A percentile compares a stretch with the other conserved stretches of the same genome.
These are phyloP conservation scores for Solanum lycopersicoides DNA, from an alignment of 257 asterid genomes.

Conservation along the genomic window DNA sequence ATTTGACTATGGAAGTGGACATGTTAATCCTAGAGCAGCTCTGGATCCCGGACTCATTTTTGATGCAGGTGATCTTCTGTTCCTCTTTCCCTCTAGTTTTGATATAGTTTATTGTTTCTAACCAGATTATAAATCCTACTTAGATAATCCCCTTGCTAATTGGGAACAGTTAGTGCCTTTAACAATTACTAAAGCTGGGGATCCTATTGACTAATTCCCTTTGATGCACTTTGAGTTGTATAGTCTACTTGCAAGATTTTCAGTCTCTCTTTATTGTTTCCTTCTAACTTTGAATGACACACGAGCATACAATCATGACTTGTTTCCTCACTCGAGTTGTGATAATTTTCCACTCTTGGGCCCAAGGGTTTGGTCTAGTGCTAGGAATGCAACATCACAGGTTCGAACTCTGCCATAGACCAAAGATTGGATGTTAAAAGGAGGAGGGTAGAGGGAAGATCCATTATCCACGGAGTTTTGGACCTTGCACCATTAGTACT, in stretches of 20 bases:
- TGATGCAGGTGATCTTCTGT: conserved; percentile 41
- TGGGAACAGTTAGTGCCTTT: not conserved
- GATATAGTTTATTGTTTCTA: not conserved
- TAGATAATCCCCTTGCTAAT: not conserved
- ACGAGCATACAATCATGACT: not conserved
- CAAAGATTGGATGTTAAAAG: not conserved
- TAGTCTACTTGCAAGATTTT: not conserved
- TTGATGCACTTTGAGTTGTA: not conserved
- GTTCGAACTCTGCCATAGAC: not conserved
- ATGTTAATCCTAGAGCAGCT: conserved; percentile 74
- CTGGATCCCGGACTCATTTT: conserved; percentile 70
- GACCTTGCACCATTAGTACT: not conserved
- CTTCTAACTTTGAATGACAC: not conserved
- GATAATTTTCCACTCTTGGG: not conserved
- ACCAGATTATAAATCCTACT: not conserved
- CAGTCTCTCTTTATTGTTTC: not conserved
- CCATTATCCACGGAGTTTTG: not conserved
- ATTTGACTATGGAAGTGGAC: conserved; percentile 78
- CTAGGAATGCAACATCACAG: not conserved
- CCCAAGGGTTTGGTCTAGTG: not conserved
- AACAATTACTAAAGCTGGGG: not conserved
- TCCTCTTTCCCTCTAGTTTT: not conserved
- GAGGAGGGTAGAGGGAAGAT: not conserved
- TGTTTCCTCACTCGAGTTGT: not conserved
- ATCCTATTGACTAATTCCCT: not conserved